Percentiles rank a stretch among this genome's conserved stretches.
Evolutionary conservation across 2,329 filamentous ascomycete genomes (phyloP).

Genomic region (Colletotrichum sp.): DNA sequence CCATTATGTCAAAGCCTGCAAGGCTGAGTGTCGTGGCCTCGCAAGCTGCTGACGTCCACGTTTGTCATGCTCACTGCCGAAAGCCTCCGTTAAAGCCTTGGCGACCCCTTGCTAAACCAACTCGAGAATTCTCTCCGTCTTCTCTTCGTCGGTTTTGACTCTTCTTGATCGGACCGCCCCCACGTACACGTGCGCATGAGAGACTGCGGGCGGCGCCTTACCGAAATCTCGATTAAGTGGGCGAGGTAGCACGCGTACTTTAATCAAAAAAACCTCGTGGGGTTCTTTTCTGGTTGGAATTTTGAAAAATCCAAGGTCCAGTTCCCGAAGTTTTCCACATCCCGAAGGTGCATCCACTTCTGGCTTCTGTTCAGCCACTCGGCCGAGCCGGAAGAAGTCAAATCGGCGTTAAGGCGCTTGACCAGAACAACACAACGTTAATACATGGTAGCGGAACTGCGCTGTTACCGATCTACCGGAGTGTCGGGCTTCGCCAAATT

Average conservation of each 20-base stretch:
- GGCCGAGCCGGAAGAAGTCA: neutral
- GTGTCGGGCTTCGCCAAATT: neutral
- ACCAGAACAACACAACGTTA: neutral
- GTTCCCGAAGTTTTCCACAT: neutral
- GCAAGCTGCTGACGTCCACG: neutral
- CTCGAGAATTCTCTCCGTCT: neutral
- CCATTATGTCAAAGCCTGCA: neutral
- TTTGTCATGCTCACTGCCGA: neutral
- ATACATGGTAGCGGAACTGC: neutral
- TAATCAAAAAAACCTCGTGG: neutral
- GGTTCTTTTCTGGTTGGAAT: neutral
- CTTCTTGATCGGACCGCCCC: neutral
- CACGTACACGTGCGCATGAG: neutral
- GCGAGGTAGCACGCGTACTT: neutral
- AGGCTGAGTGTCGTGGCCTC: neutral
- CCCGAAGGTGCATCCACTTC: neutral
- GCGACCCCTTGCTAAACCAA: neutral
- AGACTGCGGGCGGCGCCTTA: neutral
- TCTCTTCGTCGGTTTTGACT: neutral
- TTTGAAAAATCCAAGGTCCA: neutral
- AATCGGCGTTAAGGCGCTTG: neutral
- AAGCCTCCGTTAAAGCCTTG: neutral
- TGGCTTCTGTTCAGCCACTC: neutral
- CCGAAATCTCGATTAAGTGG: neutral
- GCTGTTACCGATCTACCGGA: neutral